Evolutionary conservation across 495 filamentous ascomycete genomes (phyloP), one percentile per base, ranked within the genome.

Genomic region (Cercophora scortea): DNA sequence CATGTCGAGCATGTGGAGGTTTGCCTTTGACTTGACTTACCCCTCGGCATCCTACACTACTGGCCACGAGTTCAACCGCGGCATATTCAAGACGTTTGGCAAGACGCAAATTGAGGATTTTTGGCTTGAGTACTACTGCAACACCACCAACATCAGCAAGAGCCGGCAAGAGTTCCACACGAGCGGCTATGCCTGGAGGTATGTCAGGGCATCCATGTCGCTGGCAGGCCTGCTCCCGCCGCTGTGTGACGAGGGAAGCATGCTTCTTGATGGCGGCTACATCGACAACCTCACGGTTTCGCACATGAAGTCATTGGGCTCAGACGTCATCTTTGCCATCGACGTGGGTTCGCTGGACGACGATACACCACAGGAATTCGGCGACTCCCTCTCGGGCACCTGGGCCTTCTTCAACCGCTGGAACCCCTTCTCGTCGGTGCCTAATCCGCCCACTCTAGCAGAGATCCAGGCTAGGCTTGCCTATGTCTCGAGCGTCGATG

Each of bases 61-160:
- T 0, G 93, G 93, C 4, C 93, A 98, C 66, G 93, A 97, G 61
- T 98, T 98, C 79, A 98, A 98, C 64, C 88, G 93, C 4, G 94
- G 94, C 10, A 96, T 98, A 62, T 98, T 97, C 80, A 97, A 97
- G 70, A 90, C 93, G 0, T 95, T 98, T 67, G 92, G 90, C 8
- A 88, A 95, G 55, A 85, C 87, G 38, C 93, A 96, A 66, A 97
- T 98, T 50, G 93, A 98, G 70, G 94, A 97, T 65, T 96, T 97
- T 65, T 97, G 93, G 93, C 80, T 98, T 13, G 89, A 95, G 53
- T 98, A 90, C 70, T 98, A 97, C 75, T 97, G 94, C 76, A 98
- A 98, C 66, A 96, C 91, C 0, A 97, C 94, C 25, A 97, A 96
- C 61, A 97, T 98, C 71, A 88, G 83, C 71, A 91, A 90, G 61